Conservation (phyloP, 495 filamentous ascomycete genomes). For the Podospora pseudocomata region DNA sequence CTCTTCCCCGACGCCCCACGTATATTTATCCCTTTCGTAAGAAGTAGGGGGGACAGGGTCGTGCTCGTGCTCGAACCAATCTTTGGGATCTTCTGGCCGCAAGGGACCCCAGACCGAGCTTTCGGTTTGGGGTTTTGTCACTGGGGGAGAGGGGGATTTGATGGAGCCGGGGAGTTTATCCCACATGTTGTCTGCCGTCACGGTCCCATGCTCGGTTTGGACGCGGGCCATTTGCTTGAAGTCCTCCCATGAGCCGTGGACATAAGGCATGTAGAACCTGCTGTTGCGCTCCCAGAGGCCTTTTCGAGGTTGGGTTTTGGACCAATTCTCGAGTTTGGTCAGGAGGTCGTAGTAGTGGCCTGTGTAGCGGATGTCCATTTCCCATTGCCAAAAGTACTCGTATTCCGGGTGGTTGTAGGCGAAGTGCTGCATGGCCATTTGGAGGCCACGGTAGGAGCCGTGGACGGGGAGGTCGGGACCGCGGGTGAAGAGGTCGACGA, state of each 20-base stretch:
- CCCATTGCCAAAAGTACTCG: slow-evolving; percentile 97
- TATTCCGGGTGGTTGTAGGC: slow-evolving; percentile 87
- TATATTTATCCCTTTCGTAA: slow-evolving; percentile 74
- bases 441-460: slow-evolving; percentile 84
- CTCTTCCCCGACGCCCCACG: slow-evolving; percentile 88
- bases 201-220: slow-evolving; percentile 78
- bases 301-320: slow-evolving; percentile 79
- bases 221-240: slow-evolving; percentile 91
- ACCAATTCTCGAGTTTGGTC: slow-evolving; percentile 67
- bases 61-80: slow-evolving; percentile 64
- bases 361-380: slow-evolving; percentile 94
- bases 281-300: slow-evolving; percentile 90
- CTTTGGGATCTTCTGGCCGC: slow-evolving; percentile 56
- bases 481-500: slow-evolving; percentile 68
- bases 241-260: slow-evolving; percentile 88
- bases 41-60: slow-evolving; percentile 67
- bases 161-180: slow-evolving; percentile 38
- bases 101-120: slow-evolving; percentile 83
- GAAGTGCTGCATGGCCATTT: slow-evolving; percentile 93
- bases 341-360: slow-evolving; percentile 96
- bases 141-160: slow-evolving; percentile 20
- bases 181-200: slow-evolving; percentile 70
- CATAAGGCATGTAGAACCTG: slow-evolving; percentile 84
- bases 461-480: slow-evolving; percentile 69
- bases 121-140: slow-evolving; percentile 45